A percentile compares a stretch with the other conserved stretches of the same genome.
These are phyloP conservation scores for Suillus clintonianus DNA, from an alignment of 768 basidiomycete species.

Conservation along the genomic window DNA sequence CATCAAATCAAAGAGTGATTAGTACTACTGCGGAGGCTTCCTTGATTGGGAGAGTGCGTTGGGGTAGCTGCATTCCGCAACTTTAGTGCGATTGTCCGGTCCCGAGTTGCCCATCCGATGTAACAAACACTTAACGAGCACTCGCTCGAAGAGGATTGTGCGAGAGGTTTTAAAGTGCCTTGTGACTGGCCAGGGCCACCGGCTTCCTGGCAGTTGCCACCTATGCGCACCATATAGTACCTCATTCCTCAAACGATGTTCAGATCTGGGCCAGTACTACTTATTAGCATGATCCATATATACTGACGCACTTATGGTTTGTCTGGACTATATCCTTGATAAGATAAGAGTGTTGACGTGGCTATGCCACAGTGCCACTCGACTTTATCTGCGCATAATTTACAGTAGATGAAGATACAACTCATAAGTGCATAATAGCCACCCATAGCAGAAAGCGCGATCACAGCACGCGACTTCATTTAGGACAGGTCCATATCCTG, in stretches of 20 bases:
- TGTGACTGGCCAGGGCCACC: no score
- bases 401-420: neutral
- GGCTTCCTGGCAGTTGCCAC: no score
- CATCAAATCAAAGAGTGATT: neutral
- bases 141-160: neutral
- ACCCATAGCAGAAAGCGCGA: neutral
- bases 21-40: neutral
- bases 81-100: neutral
- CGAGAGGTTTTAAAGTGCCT: no score
- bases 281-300: neutral
- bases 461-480: neutral
- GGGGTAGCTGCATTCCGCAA: neutral
- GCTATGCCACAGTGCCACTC: neutral
- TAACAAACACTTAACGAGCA: neutral
- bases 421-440: neutral
- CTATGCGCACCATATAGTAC: neutral
- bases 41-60: neutral
- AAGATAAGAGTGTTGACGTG: neutral
- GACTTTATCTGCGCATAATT: neutral
- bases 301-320: no score
- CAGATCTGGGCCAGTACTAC: neutral
- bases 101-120: neutral
- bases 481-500: constrained; percentile 30
- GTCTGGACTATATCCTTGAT: neutral
- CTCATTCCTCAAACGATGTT: neutral